Base-by-base conservation (phyloP, 2,329 filamentous ascomycete species). In the Penicillium sp. region DNA sequence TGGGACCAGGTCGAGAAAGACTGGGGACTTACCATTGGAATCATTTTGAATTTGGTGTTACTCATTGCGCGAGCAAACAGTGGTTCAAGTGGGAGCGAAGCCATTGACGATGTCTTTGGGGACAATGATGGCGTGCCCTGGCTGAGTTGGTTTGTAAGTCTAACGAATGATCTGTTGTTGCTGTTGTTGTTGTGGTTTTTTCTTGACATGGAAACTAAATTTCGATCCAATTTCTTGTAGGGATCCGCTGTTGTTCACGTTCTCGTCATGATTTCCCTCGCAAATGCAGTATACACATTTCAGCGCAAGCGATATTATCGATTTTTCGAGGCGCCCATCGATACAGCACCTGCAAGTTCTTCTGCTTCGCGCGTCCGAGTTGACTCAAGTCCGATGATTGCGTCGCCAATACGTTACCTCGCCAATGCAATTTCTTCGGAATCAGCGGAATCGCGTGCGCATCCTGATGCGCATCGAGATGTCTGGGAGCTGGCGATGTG, bases 401-500 rank as follows among this genome's bases (percentile, higher is more conserved):
- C 86, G 0, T 93, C 90, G 1, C 91, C 93, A 1, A 65, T 97
- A 35, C 82, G 84, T 46, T 84, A 88, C 48, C 68, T 97, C 34
- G 79, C 83, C 27, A 82, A 79, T 53, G 74, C 88, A 39, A 71
- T 95, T 32, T 77, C 82, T 2, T 73, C 79, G 26, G 82, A 84
- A 33, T 84, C 82, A 24, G 88, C 90, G n/a, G 83, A 90, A 55
- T 84, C 87, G 26, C 82, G 90, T 63, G 86, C 89, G 27, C 87
- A 96, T 68, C 88, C 91, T 0, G 63, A 69, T 55, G 82, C 84
- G 48, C 79, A 80, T 26, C 80, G 85, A 9, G 90, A 98, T 67
- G 93, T 98, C 8, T 98, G 93, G 93, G 90, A 98, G 69, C 72
- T 98, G 43, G 81, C 85, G 1, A 79, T 97, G 5, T 98, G 93